Percentiles rank a stretch among this genome's conserved stretches.
Conservation (phyloP, 1,284 basidiomycete species). For the Xerocomus amazonicus region DNA sequence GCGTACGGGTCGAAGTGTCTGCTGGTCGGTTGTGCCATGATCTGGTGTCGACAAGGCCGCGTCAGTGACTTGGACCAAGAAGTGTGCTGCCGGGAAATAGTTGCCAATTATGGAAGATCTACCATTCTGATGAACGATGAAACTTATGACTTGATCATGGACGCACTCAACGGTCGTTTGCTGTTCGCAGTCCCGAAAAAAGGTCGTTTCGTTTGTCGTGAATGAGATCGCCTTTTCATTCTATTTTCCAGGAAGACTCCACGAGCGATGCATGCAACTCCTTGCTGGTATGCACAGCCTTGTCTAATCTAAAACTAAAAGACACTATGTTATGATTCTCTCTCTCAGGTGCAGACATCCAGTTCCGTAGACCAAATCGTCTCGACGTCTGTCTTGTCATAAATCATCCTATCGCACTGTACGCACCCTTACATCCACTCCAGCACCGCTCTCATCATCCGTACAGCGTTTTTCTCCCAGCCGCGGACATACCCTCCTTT, state of each 20-base stretch:
- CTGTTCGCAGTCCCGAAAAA: slow-evolving; percentile 98
- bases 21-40: slow-evolving; percentile 47
- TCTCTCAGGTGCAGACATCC: slow-evolving; percentile 85
- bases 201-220: too few relatives aligned
- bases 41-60: slow-evolving; percentile 23
- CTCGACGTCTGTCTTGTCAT: slow-evolving; percentile 90
- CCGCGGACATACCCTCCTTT: slow-evolving; percentile 96
- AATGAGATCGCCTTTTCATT: too few relatives aligned
- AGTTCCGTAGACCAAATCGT: slow-evolving; percentile 87
- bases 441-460: neutral
- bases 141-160: too few relatives aligned
- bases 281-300: slow-evolving; percentile 58
- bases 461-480: slow-evolving; percentile 90
- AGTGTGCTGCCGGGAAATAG: too few relatives aligned
- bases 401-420: slow-evolving; percentile 94
- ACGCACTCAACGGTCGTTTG: slow-evolving; percentile 60
- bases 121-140: too few relatives aligned
- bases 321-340: too few relatives aligned
- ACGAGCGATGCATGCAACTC: slow-evolving; percentile 89
- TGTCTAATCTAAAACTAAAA: too few relatives aligned
- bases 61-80: too few relatives aligned
- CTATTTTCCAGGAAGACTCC: slow-evolving; percentile 85
- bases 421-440: slow-evolving; percentile 10
- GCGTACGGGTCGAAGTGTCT: slow-evolving; percentile 83
- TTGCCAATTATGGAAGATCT: too few relatives aligned